Percentiles rank a stretch among this genome's conserved stretches.
These are phyloP conservation scores for Venturia carpophila DNA, from an alignment of 2,329 filamentous ascomycete genomes.

Conservation along the genomic window DNA sequence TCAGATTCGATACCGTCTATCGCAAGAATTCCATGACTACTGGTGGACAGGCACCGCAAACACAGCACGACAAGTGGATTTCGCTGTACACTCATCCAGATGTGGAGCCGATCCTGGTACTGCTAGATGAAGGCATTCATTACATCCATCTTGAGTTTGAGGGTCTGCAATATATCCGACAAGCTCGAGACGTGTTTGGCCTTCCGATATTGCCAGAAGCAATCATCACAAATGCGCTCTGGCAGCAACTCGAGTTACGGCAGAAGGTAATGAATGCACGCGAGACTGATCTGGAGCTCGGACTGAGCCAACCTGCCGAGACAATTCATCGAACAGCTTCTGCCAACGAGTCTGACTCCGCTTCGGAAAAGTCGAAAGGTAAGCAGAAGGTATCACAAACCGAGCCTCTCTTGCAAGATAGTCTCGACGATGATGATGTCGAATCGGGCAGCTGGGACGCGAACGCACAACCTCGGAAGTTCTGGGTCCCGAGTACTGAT, in stretches of 20 bases:
- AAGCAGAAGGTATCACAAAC: conserved; percentile 34
- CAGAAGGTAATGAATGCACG: conserved; percentile 48
- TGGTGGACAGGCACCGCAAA: conserved; percentile 29
- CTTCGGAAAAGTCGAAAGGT: conserved; percentile 31
- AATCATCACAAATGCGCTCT: conserved; percentile 48
- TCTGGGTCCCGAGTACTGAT: conserved; percentile 49
- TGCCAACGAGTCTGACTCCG: conserved; percentile 23
- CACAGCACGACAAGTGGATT: conserved; percentile 35
- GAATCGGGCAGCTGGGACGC: conserved; percentile 47
- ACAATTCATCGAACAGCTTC: conserved; percentile 25
- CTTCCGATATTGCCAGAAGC: conserved; percentile 48
- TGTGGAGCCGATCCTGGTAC: conserved; percentile 47
- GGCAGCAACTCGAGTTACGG: conserved; percentile 50
- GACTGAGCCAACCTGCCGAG: conserved; percentile 39
- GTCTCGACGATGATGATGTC: conserved; percentile 29
- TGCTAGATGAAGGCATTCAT: conserved; percentile 52
- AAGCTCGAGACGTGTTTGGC: conserved; percentile 45
- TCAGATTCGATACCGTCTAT: conserved; percentile 47
- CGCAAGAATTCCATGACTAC: conserved; percentile 37
- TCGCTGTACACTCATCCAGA: conserved; percentile 47
- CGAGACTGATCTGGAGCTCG: conserved; percentile 46
- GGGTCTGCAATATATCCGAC: conserved; percentile 48
- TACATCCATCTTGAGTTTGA: conserved; percentile 54
- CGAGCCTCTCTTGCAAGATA: neutral
- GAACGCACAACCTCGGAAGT: conserved; percentile 47